Percentiles rank a stretch among this genome's conserved stretches.
Conservation (phyloP, 1,139 yeast species). For the Suhomyces choctaworum region DNA sequence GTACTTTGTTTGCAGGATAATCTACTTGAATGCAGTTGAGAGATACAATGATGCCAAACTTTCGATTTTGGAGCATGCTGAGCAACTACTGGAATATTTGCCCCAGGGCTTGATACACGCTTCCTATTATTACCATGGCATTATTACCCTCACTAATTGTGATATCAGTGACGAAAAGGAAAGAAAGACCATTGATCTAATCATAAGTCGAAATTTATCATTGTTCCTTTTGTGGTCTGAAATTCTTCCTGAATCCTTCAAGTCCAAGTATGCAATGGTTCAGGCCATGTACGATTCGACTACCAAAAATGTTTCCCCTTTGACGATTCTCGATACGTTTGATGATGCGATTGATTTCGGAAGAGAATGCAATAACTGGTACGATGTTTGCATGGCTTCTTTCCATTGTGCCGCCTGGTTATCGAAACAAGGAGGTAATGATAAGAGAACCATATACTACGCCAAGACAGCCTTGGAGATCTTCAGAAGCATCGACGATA, state of each 20-base stretch:
- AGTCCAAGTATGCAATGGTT: constrained; percentile 34
- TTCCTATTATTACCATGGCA: constrained; percentile 24
- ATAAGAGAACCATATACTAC: constrained; percentile 20
- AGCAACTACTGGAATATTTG: constrained; percentile 19
- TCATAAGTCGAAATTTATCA: constrained; percentile 18
- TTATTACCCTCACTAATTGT: constrained; percentile 17
- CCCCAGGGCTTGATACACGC: constrained; percentile 29
- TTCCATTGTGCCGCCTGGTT: constrained; percentile 52
- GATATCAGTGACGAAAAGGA: constrained; percentile 8
- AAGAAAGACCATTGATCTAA: constrained; percentile 6
- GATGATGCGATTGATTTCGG: constrained; percentile 49
- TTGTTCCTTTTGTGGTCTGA: constrained; percentile 36
- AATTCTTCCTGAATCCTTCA: constrained; percentile 38
- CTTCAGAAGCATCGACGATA: constrained; percentile 22
- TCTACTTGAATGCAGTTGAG: constrained; percentile 16
- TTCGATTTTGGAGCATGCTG: constrained; percentile 19
- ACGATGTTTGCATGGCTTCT: constrained; percentile 45
- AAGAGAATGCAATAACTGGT: constrained; percentile 27
- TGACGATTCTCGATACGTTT: constrained; percentile 45
- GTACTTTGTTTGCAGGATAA: constrained; percentile 9
- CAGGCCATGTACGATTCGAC: constrained; percentile 31
- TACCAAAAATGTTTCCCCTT: constrained; percentile 22
- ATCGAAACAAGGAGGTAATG: constrained; percentile 17
- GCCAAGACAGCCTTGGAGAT: constrained; percentile 24
- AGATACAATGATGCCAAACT: constrained; percentile 25